Evolutionary conservation across 176 grass and related monocot genomes (phyloP), one percentile per base, ranked within the genome.

Genomic region (Hsuehochloa calcarea): DNA sequence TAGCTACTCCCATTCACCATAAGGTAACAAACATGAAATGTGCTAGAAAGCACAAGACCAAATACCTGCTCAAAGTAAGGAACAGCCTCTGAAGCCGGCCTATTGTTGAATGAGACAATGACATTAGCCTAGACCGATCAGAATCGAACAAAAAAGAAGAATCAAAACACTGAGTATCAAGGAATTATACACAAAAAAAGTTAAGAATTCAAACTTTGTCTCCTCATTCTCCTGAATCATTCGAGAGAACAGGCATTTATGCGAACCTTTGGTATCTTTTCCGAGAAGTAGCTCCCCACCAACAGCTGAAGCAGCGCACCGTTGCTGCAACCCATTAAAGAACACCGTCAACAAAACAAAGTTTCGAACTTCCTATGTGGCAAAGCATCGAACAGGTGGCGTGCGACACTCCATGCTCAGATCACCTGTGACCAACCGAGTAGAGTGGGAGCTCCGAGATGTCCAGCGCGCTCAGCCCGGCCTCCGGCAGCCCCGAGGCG

Each of bases 101-200:
- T 92, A 86, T 98, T 98, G 86, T 95, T 98, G 93, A 98, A 98
- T 27, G 96, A 98, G 56, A 98, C 75, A 89, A 95, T 89, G 60
- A 86, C 93, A 74, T 94, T 98, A 75, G 96, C 96, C 96, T 98
- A 70, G 61, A 89, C 87, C 63, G 49, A 51, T 17, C 49, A 51
- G 43, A 93, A 67, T 15, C 62, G 52, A 88, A 65, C 11, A 50
- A 74, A 55, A 77, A 85, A 68, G 43, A 80, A 85, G 51, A 34
- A 25, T 40, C 11, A 74, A 39, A 78, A 12, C 39, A 74, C 14
- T 78, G 29, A 43, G 49, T 49, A 65, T 11, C 16, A 75, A 62
- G 29, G n/a, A 65, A 51, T 35, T 62, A 58, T 82, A 69, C 29
- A 34, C 0, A 83, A 1, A 31, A 1, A 31, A 41, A 12, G 4